Conservation (phyloP, 176 grass and related monocot genomes). For the Calamus simplicifolius region DNA sequence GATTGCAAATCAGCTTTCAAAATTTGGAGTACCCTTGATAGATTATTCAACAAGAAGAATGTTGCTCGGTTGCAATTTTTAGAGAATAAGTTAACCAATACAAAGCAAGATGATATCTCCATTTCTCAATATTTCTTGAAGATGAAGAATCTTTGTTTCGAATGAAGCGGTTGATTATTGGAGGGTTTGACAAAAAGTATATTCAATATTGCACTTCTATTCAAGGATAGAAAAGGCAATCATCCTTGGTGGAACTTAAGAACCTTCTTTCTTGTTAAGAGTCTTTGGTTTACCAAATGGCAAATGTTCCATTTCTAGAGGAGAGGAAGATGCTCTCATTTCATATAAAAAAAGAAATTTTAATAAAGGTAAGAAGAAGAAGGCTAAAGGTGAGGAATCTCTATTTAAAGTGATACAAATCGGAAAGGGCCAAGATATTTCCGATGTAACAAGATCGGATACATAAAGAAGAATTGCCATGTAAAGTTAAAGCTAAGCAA, state of each 20-base stretch:
- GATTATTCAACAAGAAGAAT: slow-evolving; percentile 1
- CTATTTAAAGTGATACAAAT: too few species aligned
- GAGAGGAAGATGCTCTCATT: too few species aligned
- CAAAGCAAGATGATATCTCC: background rate
- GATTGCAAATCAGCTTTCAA: background rate
- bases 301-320: too few species aligned
- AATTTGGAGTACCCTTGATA: background rate
- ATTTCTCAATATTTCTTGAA: slow-evolving; percentile 16
- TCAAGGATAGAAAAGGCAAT: background rate
- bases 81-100: background rate
- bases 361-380: too few species aligned
- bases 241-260: slow-evolving; percentile 4
- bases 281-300: background rate
- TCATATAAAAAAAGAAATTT: too few species aligned
- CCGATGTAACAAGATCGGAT: too few species aligned
- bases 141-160: background rate
- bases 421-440: too few species aligned
- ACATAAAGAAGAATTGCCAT: too few species aligned
- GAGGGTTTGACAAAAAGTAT: background rate
- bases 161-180: slow-evolving; percentile 6
- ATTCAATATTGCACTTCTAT: background rate
- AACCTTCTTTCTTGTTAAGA: background rate
- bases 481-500: too few species aligned
- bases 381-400: too few species aligned
- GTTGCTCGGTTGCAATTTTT: background rate